phyloP scores from a whole-genome alignment of 2,329 filamentous ascomycete genomes.

The Sclerotinia nivalis region DNA sequence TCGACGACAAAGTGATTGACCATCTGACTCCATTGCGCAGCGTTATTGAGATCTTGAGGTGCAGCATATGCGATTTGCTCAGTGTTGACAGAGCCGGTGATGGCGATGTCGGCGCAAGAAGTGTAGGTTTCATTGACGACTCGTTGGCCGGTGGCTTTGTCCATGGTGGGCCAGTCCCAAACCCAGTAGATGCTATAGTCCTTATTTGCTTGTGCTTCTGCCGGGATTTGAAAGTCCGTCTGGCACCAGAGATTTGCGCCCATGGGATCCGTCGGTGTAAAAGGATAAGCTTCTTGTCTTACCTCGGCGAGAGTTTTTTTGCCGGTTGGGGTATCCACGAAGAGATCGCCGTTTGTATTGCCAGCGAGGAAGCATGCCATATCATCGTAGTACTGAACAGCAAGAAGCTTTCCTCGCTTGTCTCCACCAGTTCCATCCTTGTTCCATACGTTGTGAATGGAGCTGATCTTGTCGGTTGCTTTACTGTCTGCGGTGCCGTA shows the following conservation, averaged over 20 bases:
- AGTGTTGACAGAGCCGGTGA: conserved; percentile 26
- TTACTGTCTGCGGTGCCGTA: conserved; percentile 66
- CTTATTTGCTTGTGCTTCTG: conserved; percentile 59
- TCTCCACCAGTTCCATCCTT: conserved; percentile 78
- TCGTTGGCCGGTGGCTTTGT: conserved; percentile 45
- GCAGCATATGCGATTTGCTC: conserved; percentile 18
- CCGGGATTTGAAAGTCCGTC: conserved; percentile 74
- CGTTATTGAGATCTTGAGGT: conserved; percentile 22
- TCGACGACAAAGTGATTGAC: conserved; percentile 37
- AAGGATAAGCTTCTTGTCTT: conserved; percentile 59
- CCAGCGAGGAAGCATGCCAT: conserved; percentile 70
- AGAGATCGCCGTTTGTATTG: conserved; percentile 15
- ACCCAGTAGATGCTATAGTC: conserved; percentile 90
- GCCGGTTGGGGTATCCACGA: not conserved
- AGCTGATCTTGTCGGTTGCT: conserved; percentile 53
- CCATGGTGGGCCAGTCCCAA: conserved; percentile 83
- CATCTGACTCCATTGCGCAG: conserved; percentile 28
- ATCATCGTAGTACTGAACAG: conserved; percentile 83
- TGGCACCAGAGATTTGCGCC: conserved; percentile 74
- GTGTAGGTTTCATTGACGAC: conserved; percentile 60
- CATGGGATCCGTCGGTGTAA: conserved; percentile 47
- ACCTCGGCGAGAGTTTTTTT: conserved; percentile 1
- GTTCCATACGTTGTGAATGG: conserved; percentile 77
- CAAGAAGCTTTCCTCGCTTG: conserved; percentile 71
- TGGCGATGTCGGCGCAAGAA: conserved; percentile 55